Evolutionary conservation across 345 rosid species (phyloP).

Genomic region (Limnanthes douglasii): DNA sequence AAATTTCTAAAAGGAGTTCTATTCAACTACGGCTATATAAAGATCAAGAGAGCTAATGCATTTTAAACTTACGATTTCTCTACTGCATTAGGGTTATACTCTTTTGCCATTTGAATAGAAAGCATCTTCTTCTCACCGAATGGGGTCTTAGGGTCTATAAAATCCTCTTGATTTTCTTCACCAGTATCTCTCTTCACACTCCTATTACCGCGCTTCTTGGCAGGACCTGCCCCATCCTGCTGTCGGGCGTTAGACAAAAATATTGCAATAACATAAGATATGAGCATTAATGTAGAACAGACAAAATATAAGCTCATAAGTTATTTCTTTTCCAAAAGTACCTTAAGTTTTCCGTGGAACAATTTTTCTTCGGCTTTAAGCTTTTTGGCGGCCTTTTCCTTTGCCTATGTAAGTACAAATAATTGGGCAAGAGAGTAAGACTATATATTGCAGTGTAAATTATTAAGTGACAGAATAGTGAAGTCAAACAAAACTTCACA

Average conservation of each 20-base stretch:
- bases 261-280: too few species aligned
- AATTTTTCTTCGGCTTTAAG: slow-evolving; percentile 73
- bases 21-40: not conserved
- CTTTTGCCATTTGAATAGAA: slow-evolving; percentile 77
- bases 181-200: slow-evolving; percentile 32
- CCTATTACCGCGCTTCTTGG: slow-evolving; percentile 58
- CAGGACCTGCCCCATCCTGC: slow-evolving; percentile 22
- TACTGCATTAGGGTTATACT: slow-evolving; percentile 60
- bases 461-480: not conserved
- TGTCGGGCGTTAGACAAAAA: slow-evolving; percentile 45
- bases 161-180: slow-evolving; percentile 62
- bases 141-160: slow-evolving; percentile 61
- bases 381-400: slow-evolving; percentile 72
- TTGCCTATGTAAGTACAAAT: slow-evolving; percentile 44
- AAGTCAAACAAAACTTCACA: not conserved
- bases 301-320: too few species aligned
- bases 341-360: slow-evolving; percentile 44
- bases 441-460: too few species aligned
- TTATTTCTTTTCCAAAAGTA: slow-evolving; percentile 9
- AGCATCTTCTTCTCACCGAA: slow-evolving; percentile 66
- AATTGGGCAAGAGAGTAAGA: too few species aligned
- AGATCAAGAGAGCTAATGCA: not conserved
- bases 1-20: not conserved
- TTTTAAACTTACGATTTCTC: slow-evolving; percentile 63
- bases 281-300: too few species aligned